Evolutionary conservation across 768 basidiomycete genomes (phyloP), one percentile per base, ranked within the genome.

Genomic region (Gloeophyllum trabeum): DNA sequence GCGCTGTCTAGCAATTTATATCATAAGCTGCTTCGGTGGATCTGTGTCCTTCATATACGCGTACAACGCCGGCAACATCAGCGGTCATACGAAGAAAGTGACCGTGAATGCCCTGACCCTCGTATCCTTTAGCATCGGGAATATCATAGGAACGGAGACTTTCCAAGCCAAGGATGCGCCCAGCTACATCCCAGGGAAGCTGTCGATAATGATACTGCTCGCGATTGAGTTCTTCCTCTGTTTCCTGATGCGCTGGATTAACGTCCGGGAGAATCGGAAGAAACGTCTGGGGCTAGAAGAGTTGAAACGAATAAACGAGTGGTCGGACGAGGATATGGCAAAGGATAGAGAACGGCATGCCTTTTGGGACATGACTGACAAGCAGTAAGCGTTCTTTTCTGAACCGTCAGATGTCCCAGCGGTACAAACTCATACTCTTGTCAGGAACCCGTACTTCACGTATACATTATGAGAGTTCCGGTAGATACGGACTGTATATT

Each of bases 81-180:
- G 69, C 24, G 76, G 76, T 0, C 73, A 78, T 40, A 81, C 78
- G 4, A 81, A 82, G 64, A 82, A 81, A 62, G 71, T 73, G 45
- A 79, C 77, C 1, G 66, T 79, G 48, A 78, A 79, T 42, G 70
- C 75, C 3, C 63, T 78, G 66, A 79, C 75, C 2, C 55, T 79
- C 18, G 64, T 66, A 3, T 57, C 71, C 0, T 78, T 79, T 51
- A 65, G 66, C 37, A 46, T 75, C 16, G 75, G 79, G n/a, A 80
- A 80, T 49, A 75, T 79, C 37, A 63, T 77, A 42, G 80, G 81
- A 4, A 67, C 75, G 0, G 69, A 75, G 51, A 77, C 79, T 23
- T 77, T 83, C 51, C 74, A 71, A 24, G 71, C 78, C 0, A 67
- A 71, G 46, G 76, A 76, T 46, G 76, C 74, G 2, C 76, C 78